These are phyloP conservation scores for Stentor roeselii DNA, from an alignment of 73 alveolate species.

Conservation along the genomic window DNA sequence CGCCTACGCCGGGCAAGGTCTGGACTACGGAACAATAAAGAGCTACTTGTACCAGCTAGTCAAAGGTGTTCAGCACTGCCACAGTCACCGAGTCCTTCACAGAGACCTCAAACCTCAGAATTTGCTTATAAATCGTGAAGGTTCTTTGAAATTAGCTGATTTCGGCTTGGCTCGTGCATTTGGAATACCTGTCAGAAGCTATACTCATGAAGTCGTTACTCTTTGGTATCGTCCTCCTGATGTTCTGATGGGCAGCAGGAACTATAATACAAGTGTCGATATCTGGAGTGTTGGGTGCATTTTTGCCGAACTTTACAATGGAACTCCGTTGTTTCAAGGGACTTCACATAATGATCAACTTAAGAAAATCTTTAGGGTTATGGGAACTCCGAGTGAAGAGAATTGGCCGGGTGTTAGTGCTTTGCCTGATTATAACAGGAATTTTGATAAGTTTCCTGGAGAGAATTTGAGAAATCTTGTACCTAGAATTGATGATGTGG, in stretches of 20 bases:
- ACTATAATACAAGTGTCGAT: conserved; percentile 86
- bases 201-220: conserved; percentile 91
- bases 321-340: conserved; percentile 82
- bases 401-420: conserved; percentile 54
- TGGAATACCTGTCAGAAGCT: conserved; percentile 71
- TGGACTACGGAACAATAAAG: conserved; percentile 55
- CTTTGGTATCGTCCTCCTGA: conserved; percentile 93
- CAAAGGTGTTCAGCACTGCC: conserved; percentile 71
- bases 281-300: conserved; percentile 95
- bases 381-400: conserved; percentile 86
- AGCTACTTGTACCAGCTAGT: conserved; percentile 56
- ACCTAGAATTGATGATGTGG: conserved; percentile 80
- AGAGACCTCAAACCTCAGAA: conserved; percentile 78
- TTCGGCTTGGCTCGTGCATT: conserved; percentile 90
- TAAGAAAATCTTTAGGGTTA: conserved; percentile 63
- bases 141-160: conserved; percentile 86
- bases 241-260: conserved; percentile 74
- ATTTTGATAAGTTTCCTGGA: conserved; percentile 57
- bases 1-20: conserved; percentile 49
- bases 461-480: conserved; percentile 58
- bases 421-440: conserved; percentile 45
- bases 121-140: conserved; percentile 65
- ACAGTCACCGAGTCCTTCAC: conserved; percentile 62
- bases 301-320: conserved; percentile 87
- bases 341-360: conserved; percentile 58